phyloP scores from a whole-genome alignment of 805 yeast species.

The Barnettozyma siamensis region DNA sequence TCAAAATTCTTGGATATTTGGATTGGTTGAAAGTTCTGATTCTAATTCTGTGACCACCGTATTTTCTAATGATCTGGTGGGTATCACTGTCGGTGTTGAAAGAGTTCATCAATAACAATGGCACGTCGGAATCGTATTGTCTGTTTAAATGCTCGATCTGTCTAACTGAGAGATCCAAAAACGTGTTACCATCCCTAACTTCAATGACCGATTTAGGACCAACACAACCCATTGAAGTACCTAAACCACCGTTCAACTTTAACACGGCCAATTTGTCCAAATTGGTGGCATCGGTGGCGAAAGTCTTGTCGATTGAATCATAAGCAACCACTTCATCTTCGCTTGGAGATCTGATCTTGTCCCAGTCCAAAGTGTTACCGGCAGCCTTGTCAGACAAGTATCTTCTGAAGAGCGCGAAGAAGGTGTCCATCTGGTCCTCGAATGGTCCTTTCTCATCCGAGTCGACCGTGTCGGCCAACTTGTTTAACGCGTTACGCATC shows the following conservation, averaged over 20 bases:
- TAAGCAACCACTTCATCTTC: conserved; percentile 87
- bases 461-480: conserved; percentile 75
- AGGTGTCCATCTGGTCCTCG: conserved; percentile 90
- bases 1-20: conserved; percentile 92
- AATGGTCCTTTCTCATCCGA: conserved; percentile 47
- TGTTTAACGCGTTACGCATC: conserved; percentile 94
- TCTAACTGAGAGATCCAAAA: conserved; percentile 90
- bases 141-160: conserved; percentile 95
- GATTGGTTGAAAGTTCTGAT: conserved; percentile 97
- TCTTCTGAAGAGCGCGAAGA: conserved; percentile 89
- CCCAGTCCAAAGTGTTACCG: conserved; percentile 87
- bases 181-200: conserved; percentile 97
- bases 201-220: conserved; percentile 98
- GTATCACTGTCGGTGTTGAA: conserved; percentile 97
- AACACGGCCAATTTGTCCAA: conserved; percentile 87
- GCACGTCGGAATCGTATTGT: conserved; percentile 87
- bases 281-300: conserved; percentile 28
- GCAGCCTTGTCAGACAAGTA: conserved; percentile 85
- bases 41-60: conserved; percentile 92
- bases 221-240: conserved; percentile 99
- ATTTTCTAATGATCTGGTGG: conserved; percentile 90
- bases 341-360: conserved; percentile 86
- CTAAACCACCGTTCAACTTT: conserved; percentile 96
- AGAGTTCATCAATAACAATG: conserved; percentile 94
- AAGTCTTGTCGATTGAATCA: conserved; percentile 39